Evolutionary conservation across 2,329 filamentous ascomycete genomes (phyloP), one percentile per base, ranked within the genome.

Genomic region (Fusarium incarnatum): DNA sequence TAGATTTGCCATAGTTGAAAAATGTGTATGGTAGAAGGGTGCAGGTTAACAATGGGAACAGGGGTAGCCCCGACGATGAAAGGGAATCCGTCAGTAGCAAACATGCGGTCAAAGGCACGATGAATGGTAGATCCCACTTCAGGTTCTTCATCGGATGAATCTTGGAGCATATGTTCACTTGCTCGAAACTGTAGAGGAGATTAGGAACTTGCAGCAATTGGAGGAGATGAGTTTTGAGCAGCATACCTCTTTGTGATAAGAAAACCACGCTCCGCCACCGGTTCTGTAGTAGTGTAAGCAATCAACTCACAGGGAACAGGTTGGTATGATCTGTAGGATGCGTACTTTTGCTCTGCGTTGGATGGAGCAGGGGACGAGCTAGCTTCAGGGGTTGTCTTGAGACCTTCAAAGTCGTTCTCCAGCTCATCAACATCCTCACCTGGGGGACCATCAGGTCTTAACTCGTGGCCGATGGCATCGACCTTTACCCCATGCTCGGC

Each of bases 1-100:
- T 91, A 93, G 18, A 88, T 84, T 77, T 92, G 89, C 90, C 91
- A 93, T 20, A 91, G 81, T 69, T 88, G 85, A 63, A 90, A 86
- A 56, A 89, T 89, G 61, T 89, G 87, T 22, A 89, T 85, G 25
- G 85, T 81, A 3, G 84, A 76, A 12, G 88, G 88, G 67, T 89
- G 87, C 18, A 81, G 77, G 50, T 81, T 79, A 6, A 83, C 83
- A 50, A 88, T 79, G 49, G 80, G 80, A 20, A 79, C 75, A 18
- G 76, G 76, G 12, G 80, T 76, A 28, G 83, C 83, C 28, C 86
- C 85, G 18, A 88, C 80, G 30, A 87, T 79, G 71, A 89, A 88
- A 4, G 87, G 87, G 61, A 89, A 89, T 53, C 85, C 85, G 71
- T 87, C 86, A 44, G 83, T 81, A 66, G 85, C 81, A 71, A 87